Percentiles rank a stretch among this genome's conserved stretches.
These are phyloP conservation scores for Botrytis tulipae DNA, from an alignment of 2,329 filamentous ascomycete species.

Conservation along the genomic window DNA sequence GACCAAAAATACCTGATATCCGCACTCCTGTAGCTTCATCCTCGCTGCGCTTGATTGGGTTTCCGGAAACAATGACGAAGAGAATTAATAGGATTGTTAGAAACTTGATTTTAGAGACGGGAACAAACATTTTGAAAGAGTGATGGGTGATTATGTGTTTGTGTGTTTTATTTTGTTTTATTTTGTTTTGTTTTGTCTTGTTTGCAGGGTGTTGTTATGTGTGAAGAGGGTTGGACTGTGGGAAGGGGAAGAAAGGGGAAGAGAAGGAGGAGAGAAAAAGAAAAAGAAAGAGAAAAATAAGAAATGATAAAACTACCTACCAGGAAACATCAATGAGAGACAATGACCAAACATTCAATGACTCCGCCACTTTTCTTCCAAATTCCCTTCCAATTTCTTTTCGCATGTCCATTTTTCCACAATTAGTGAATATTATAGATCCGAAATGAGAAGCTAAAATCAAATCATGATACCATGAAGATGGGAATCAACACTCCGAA, in stretches of 20 bases:
- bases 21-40: not conserved
- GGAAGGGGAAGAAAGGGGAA: not conserved
- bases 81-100: not conserved
- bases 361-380: not conserved
- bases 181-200: not conserved
- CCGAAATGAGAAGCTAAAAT: not conserved
- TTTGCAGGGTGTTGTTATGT: not conserved
- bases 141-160: not conserved
- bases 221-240: too few relatives aligned
- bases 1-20: not conserved
- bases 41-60: not conserved
- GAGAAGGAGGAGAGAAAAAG: not conserved
- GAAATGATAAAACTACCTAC: not conserved
- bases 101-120: not conserved
- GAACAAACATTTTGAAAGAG: not conserved
- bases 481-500: not conserved
- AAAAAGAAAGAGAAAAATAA: not conserved
- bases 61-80: not conserved
- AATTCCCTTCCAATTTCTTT: not conserved
- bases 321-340: not conserved
- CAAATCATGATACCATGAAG: not conserved
- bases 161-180: too few relatives aligned
- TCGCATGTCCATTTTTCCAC: rapidly evolving
- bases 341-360: too few relatives aligned
- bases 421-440: not conserved